Evolutionary conservation across 768 basidiomycete species (phyloP), one percentile per base, ranked within the genome.

Genomic region (Crassisporium funariophilum): DNA sequence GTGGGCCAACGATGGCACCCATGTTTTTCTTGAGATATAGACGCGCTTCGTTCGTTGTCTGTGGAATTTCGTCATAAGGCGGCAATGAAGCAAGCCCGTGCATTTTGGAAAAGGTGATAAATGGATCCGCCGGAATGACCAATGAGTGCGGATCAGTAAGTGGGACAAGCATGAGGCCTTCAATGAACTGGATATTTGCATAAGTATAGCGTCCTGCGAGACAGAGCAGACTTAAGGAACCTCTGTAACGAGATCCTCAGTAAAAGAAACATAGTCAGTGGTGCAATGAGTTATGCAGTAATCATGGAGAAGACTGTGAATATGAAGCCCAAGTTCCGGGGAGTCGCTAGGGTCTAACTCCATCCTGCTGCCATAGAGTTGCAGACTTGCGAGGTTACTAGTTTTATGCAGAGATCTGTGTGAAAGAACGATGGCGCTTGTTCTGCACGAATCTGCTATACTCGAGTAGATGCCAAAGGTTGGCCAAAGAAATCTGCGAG

Each of bases 261-360:
- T 83, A 53, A 73, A 77, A 11, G 66, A 57, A 36, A 78, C 64
- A 58, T 84, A 73, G 55, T 83, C 73, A 33, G 62, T 74, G 0
- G 80, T 76, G 22, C 83, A 61, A 57, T 85, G 75, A 11, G 56
- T 62, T n/a, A 69, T 67, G 11, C 67, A 73, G 53, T 85, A 85
- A 35, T 72, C 68, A 20, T 76, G 62, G 22, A 85, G 69, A 12
- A 82, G 61, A 33, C 72, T 60, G 33, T 71, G 78, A 46, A 85
- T 76, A 56, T 83, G 82, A 24, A 50, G 59, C 15, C 57, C 57
- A 17, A 69, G 39, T 35, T 44, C 36, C 24, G 48, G 35, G n/a
- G 46, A 42, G 20, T 62, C 59, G n/a, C n/a, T n/a, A n/a, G n/a
- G n/a, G n/a, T n/a, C n/a, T n/a, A n/a, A n/a, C n/a, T n/a, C n/a